These are phyloP conservation scores for Prunus persica DNA, from an alignment of 306 rosid species.

Conservation along the genomic window DNA sequence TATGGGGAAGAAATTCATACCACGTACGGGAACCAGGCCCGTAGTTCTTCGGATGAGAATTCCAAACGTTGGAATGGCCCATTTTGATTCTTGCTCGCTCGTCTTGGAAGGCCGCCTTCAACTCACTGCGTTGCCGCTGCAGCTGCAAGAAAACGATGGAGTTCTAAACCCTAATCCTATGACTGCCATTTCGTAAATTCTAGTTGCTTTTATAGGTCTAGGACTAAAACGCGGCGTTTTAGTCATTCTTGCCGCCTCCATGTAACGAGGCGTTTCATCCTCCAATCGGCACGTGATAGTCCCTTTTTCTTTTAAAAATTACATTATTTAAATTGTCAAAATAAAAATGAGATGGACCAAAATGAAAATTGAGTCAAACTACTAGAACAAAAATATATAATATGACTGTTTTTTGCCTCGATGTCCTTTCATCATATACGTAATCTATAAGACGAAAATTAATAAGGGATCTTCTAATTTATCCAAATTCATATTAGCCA, in stretches of 20 bases:
- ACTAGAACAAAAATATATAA: no score
- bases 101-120: neutral
- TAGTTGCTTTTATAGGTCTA: neutral
- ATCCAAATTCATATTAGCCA: no score
- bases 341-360: no score
- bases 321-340: no score
- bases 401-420: no score
- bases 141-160: neutral
- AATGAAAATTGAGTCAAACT: no score
- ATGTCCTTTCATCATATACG: no score
- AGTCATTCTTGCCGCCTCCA: neutral
- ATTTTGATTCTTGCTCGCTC: conserved; percentile 14
- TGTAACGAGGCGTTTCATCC: neutral
- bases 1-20: conserved; percentile 1
- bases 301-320: neutral
- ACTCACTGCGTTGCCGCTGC: neutral
- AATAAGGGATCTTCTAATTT: no score
- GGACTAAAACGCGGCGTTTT: neutral
- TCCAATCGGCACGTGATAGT: neutral
- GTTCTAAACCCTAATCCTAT: conserved; percentile 1
- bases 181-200: neutral
- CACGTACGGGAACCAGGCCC: conserved; percentile 58
- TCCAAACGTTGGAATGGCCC: conserved; percentile 58
- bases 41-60: conserved; percentile 51
- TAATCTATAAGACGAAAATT: no score